Evolutionary conservation across 176 grass and related monocot genomes (phyloP).

Genomic region (Phoenix dactylifera): DNA sequence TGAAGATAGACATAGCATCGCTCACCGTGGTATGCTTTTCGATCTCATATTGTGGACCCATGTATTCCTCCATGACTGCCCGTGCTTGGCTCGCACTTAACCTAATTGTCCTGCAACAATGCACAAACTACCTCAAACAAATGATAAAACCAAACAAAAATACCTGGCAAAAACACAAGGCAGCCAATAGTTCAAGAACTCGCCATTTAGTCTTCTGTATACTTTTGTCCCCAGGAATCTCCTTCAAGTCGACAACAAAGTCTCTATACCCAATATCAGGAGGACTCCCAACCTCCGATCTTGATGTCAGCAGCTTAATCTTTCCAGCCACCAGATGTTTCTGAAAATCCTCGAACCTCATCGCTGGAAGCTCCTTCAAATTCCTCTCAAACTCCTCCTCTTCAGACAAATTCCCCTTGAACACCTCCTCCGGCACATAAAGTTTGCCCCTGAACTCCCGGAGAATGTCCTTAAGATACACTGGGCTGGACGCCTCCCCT

Average conservation of each 20-base stretch:
- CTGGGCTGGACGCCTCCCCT: background rate
- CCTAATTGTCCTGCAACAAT: constrained; percentile 18
- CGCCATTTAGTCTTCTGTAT: constrained; percentile 33
- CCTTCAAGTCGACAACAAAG: constrained; percentile 35
- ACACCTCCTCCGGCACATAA: constrained; percentile 27
- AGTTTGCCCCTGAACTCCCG: constrained; percentile 24
- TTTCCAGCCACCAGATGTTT: constrained; percentile 23
- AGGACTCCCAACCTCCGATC: background rate
- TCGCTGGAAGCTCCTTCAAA: constrained; percentile 16
- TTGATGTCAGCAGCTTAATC: constrained; percentile 19
- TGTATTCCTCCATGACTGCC: constrained; percentile 22
- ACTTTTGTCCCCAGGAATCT: constrained; percentile 26
- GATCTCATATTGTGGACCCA: constrained; percentile 27
- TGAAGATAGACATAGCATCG: background rate
- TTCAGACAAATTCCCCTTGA: constrained; percentile 21
- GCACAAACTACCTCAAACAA: background rate
- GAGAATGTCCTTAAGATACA: constrained; percentile 25
- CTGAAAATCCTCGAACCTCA: constrained; percentile 26
- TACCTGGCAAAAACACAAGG: background rate
- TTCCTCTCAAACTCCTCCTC: constrained; percentile 23
- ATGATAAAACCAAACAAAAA: background rate
- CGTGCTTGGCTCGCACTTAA: constrained; percentile 15
- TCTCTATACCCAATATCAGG: constrained; percentile 12
- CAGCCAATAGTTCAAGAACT: background rate
- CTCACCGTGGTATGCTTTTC: constrained; percentile 23